Evolutionary conservation across 148 eudicot genomes (phyloP).

Genomic region (Rhododendron molle): DNA sequence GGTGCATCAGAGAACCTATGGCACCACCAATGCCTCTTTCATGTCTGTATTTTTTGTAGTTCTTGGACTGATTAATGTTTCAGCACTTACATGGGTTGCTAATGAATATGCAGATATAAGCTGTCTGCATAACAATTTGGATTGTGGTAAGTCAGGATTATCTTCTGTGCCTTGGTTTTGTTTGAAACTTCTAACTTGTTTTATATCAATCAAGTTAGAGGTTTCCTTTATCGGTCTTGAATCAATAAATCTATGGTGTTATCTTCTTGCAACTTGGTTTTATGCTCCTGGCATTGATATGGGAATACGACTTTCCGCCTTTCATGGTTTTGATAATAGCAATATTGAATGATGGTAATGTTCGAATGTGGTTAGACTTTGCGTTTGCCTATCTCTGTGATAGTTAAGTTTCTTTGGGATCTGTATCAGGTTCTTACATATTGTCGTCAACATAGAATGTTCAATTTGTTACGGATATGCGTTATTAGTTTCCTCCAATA

Average conservation of each 20-base stretch:
- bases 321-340: constrained; percentile 77
- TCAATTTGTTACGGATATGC: background rate
- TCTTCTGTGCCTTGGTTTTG: background rate
- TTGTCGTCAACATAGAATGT: background rate
- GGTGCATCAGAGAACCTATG: background rate
- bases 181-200: background rate
- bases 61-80: background rate
- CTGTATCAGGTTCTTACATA: background rate
- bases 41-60: background rate
- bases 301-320: constrained; percentile 80
- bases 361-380: background rate
- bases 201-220: background rate
- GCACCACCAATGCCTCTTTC: background rate
- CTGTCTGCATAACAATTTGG: constrained; percentile 69
- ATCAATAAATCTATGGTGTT: background rate
- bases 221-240: background rate
- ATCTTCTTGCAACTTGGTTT: constrained; percentile 53
- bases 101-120: constrained; percentile 56
- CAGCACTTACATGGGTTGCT: background rate
- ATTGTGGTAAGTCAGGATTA: constrained; percentile 47
- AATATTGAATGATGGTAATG: constrained; percentile 62
- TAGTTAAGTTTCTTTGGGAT: constrained; percentile 2
- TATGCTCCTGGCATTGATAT: constrained; percentile 61
- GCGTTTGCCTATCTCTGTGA: background rate
- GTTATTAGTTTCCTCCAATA: background rate